Percentiles rank a stretch among this genome's conserved stretches.
Conservation (phyloP, 2,329 filamentous ascomycete genomes). For the Nakataea oryzae region DNA sequence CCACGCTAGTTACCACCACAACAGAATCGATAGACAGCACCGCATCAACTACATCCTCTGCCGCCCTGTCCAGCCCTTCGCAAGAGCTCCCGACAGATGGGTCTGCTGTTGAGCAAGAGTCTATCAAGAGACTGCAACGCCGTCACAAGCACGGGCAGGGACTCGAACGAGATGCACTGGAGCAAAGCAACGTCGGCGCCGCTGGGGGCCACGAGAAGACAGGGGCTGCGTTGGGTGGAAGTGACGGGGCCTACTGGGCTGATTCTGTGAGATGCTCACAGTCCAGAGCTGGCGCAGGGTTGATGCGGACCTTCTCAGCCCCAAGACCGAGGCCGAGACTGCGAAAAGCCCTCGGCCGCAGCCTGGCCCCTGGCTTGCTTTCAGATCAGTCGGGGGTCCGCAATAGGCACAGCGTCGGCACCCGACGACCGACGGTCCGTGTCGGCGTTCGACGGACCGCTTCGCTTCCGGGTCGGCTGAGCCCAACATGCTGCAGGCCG, state of each 20-base stretch:
- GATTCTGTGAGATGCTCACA: too few species aligned
- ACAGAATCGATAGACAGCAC: neutral
- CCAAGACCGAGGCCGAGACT: neutral
- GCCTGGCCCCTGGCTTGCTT: neutral
- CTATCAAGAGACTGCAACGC: neutral
- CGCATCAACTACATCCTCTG: neutral
- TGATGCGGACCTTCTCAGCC: neutral
- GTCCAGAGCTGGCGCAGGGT: neutral
- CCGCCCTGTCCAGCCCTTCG: neutral
- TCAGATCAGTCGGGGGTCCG: neutral
- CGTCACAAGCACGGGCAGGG: too few species aligned
- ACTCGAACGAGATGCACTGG: too few species aligned
- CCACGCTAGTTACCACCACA: neutral
- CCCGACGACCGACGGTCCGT: conserved; percentile 44
- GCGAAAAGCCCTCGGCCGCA: neutral
- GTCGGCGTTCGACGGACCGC: conserved; percentile 63
- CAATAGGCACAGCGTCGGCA: neutral
- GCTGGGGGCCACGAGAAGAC: too few species aligned
- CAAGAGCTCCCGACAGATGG: neutral
- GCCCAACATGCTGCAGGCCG: conserved; percentile 16
- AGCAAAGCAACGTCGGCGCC: too few species aligned
- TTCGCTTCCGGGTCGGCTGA: conserved; percentile 62
- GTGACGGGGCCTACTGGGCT: too few species aligned
- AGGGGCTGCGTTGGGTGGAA: too few species aligned
- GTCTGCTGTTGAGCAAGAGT: neutral